Base-by-base conservation (phyloP, 345 rosid species). In the Gossypium raimondii region DNA sequence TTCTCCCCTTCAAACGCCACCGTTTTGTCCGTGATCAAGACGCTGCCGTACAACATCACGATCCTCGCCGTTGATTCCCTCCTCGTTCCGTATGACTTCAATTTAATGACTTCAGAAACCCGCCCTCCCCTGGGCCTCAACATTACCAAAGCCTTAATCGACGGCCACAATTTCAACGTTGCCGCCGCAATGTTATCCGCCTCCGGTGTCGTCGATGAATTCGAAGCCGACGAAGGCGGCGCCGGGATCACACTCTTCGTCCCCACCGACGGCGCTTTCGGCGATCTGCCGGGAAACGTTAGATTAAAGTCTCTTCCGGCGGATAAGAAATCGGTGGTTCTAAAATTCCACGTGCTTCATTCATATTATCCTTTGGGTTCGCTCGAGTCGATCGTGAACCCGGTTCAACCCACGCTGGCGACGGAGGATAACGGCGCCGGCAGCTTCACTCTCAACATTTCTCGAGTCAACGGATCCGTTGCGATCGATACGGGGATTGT, bases 341-440 rank as follows among this genome's bases (percentile, higher is more conserved):
- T 95, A 27, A 89, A 82, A 73, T 95, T 90, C 76, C 98, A 95
- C 55, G 99, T 93, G 7, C 79, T 95, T 57, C 98, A 89, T 80
- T 91, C 98, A 0, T 95, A 95, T 63, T 95, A 95, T 79, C 97
- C 99, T 0, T 85, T 95, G 5, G 99, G 99, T 20, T 90, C 94
- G 0, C 86, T 95, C 3, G 97, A 95, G 74, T 91, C 92, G 48
- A 91, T 95, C 73, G 94, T 90, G 70, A 93, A 93, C 64, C 99
- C 97, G 56, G 88, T 91, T 56, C 89, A 93, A 62, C 99, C 99
- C 11, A 95, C 99, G 20, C 80, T 95, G 67, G 97, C 97, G 0
- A 95, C 98, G 11, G 98, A 95, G 63, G 81, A 74, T 47, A 89
- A 76, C 79, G 97, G 98, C 11, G 97, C 97, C 0, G 93, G 93